Evolutionary conservation across 2,329 filamentous ascomycete genomes (phyloP).

Genomic region (Grosmannia serpens): DNA sequence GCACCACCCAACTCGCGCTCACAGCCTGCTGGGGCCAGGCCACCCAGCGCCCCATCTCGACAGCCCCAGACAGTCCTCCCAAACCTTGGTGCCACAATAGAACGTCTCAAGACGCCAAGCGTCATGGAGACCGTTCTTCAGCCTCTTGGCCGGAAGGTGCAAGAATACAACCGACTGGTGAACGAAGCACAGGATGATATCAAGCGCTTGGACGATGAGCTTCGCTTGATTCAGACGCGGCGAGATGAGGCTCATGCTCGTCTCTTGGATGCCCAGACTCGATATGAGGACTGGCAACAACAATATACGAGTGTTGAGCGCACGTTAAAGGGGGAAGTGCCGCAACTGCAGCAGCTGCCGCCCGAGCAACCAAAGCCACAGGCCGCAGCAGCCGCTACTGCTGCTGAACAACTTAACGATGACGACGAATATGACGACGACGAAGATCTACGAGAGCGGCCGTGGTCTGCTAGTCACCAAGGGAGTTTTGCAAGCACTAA

Average conservation of each 20-base stretch:
- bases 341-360: background rate
- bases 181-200: background rate
- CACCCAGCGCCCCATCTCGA: background rate
- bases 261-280: background rate
- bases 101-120: background rate
- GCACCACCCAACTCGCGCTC: background rate
- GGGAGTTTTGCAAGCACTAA: constrained; percentile 1
- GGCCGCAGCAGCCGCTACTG: too few species aligned
- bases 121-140: constrained; percentile 1
- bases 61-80: background rate
- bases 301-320: background rate
- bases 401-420: background rate
- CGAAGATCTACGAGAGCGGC: background rate
- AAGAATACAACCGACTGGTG: constrained; percentile 1
- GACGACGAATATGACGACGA: background rate
- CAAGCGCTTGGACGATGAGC: background rate
- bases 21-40: background rate
- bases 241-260: background rate
- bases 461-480: constrained; percentile 1
- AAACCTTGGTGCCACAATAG: background rate
- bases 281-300: constrained; percentile 1
- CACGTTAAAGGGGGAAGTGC: background rate
- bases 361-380: background rate
- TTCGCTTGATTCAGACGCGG: background rate
- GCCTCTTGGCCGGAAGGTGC: background rate